A percentile compares a stretch with the other conserved stretches of the same genome.
phyloP scores from a whole-genome alignment of 768 basidiomycete genomes.

The Rhodotorula graminis region DNA sequence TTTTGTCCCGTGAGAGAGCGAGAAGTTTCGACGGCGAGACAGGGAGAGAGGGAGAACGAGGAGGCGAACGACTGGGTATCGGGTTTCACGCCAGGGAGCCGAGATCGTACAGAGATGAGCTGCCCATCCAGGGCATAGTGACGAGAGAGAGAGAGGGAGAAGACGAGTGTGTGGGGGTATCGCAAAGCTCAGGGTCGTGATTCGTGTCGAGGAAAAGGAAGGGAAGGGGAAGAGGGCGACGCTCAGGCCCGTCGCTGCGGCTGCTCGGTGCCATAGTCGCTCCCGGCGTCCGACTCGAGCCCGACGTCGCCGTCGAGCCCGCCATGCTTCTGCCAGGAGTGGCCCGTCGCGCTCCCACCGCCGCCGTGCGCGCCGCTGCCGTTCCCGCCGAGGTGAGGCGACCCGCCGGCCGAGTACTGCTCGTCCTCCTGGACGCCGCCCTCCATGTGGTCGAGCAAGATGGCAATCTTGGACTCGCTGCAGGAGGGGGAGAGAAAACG shows the following conservation, averaged over 20 bases:
- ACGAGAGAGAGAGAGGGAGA: too few species aligned
- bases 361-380: not conserved
- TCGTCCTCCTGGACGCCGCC: constrained; percentile 7
- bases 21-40: too few species aligned
- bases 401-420: not conserved
- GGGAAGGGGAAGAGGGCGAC: too few species aligned
- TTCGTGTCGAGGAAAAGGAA: not conserved
- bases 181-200: not conserved
- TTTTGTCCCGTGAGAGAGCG: too few species aligned
- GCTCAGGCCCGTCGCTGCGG: not conserved
- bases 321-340: constrained; percentile 4
- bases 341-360: not conserved
- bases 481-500: too few species aligned
- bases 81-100: too few species aligned
- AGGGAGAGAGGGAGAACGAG: too few species aligned
- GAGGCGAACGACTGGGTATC: too few species aligned
- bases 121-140: too few species aligned
- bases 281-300: not conserved
- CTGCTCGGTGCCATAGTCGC: not conserved
- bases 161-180: too few species aligned
- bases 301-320: not conserved
- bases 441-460: constrained; percentile 73
- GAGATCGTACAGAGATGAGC: too few species aligned
- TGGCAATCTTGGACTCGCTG: constrained; percentile 62
- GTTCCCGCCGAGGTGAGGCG: constrained; percentile 7